Conservation (phyloP, 805 yeast genomes). For the Yarrowia osloensis region DNA sequence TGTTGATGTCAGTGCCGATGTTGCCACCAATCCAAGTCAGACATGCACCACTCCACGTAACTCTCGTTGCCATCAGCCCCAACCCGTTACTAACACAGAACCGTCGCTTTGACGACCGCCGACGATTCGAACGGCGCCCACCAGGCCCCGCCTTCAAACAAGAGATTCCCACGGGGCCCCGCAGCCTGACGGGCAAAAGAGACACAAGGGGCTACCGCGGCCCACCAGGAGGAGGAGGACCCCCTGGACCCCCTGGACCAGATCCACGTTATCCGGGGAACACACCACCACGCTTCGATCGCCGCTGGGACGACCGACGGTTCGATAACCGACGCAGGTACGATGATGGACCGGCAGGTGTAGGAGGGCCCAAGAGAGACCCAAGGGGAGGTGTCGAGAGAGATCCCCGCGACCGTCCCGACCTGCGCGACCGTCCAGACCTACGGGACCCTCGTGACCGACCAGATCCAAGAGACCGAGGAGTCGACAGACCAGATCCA, state of each 20-base stretch:
- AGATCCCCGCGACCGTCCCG: not conserved
- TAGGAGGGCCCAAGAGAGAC: not conserved
- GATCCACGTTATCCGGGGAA: conserved; percentile 8
- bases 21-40: too few relatives aligned
- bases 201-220: conserved; percentile 30
- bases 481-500: not conserved
- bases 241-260: not conserved
- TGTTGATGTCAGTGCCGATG: too few relatives aligned
- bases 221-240: conserved; percentile 21
- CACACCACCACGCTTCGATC: conserved; percentile 19
- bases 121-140: conserved; percentile 27
- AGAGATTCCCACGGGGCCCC: conserved; percentile 23
- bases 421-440: not conserved
- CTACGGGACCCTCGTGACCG: not conserved
- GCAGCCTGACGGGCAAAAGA: conserved; percentile 31
- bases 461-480: not conserved
- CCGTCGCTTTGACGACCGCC: conserved; percentile 25
- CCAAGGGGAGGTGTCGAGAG: not conserved
- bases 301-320: conserved; percentile 17
- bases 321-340: not conserved
- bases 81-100: not conserved
- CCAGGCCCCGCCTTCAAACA: conserved; percentile 23
- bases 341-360: conserved; percentile 4
- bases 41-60: too few relatives aligned
- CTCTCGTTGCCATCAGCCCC: too few relatives aligned